These are phyloP conservation scores for Fagopyrum tataricum DNA, from an alignment of 148 eudicot genomes.

Conservation along the genomic window DNA sequence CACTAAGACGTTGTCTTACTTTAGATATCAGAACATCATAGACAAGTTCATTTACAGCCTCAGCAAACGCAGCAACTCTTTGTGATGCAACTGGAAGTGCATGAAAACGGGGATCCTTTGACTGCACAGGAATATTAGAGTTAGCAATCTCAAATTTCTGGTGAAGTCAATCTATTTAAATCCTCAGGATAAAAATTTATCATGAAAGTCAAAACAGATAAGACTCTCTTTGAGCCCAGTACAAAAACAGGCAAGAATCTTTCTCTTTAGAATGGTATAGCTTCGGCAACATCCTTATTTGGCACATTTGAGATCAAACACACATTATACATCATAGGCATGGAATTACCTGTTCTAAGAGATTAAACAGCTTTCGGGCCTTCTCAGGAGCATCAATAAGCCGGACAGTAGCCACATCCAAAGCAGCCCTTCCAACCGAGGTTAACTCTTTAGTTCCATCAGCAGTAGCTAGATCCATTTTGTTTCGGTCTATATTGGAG, in stretches of 20 bases:
- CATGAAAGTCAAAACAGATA: not conserved
- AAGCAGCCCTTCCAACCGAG: constrained; percentile 51
- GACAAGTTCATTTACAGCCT: constrained; percentile 87
- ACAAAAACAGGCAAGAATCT: not conserved
- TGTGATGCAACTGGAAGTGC: constrained; percentile 90
- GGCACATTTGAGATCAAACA: not conserved
- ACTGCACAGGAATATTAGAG: constrained; percentile 39
- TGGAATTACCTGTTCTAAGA: constrained; percentile 71
- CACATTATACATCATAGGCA: not conserved
- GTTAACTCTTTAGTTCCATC: constrained; percentile 51
- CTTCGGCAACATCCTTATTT: not conserved
- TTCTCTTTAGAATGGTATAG: not conserved
- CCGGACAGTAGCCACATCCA: constrained; percentile 82
- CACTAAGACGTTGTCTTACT: constrained; percentile 80
- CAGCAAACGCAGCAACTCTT: constrained; percentile 80
- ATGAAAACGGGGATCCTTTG: constrained; percentile 93
- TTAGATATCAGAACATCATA: constrained; percentile 90
- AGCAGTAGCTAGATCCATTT: constrained; percentile 29
- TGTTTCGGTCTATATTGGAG: constrained; percentile 54
- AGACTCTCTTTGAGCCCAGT: not conserved
- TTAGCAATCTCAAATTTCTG: not conserved
- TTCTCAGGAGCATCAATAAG: constrained; percentile 76
- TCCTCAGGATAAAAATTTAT: not conserved
- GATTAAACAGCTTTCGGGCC: constrained; percentile 74
- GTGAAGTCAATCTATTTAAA: not conserved